These are phyloP conservation scores for Nissolia schottii DNA, from an alignment of 306 rosid genomes.

Conservation along the genomic window DNA sequence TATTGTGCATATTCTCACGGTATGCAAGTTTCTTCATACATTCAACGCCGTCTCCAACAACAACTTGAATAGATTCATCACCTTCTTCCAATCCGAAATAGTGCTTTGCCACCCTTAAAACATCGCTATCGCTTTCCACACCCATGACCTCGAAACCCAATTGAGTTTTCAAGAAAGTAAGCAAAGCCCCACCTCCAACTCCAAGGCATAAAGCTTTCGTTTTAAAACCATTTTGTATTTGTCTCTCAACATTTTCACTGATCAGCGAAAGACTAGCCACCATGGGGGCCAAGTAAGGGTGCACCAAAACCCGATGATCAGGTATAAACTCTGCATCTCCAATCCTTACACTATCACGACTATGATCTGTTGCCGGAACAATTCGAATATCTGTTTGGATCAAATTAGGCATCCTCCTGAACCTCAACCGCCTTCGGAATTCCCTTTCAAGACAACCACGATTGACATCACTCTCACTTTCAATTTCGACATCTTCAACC, in stretches of 20 bases:
- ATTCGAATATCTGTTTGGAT: slow-evolving; percentile 66
- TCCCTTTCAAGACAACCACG: slow-evolving; percentile 34
- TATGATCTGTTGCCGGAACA: slow-evolving; percentile 30
- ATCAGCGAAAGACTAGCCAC: slow-evolving; percentile 63
- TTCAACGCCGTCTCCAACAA: slow-evolving; percentile 51
- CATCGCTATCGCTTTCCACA: slow-evolving; percentile 62
- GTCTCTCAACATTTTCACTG: slow-evolving; percentile 30
- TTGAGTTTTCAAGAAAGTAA: slow-evolving; percentile 47
- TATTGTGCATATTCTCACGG: background rate
- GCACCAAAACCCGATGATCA: slow-evolving; percentile 59
- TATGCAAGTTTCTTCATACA: slow-evolving; percentile 35
- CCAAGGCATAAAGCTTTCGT: slow-evolving; percentile 83
- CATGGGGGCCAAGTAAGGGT: slow-evolving; percentile 81
- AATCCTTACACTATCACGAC: slow-evolving; percentile 22
- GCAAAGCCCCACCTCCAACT: slow-evolving; percentile 89
- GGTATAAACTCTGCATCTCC: slow-evolving; percentile 47
- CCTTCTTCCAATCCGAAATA: slow-evolving; percentile 68
- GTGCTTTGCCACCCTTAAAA: slow-evolving; percentile 50
- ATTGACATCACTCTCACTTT: slow-evolving; percentile 18
- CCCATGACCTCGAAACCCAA: slow-evolving; percentile 69
- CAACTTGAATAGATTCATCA: slow-evolving; percentile 34
- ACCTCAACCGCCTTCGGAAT: slow-evolving; percentile 86
- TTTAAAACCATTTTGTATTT: slow-evolving; percentile 39
- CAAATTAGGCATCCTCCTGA: slow-evolving; percentile 80
- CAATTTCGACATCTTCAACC: slow-evolving; percentile 79